These are phyloP conservation scores for Perkinsus marinus DNA, from an alignment of 169 alveolate genomes.

Conservation along the genomic window DNA sequence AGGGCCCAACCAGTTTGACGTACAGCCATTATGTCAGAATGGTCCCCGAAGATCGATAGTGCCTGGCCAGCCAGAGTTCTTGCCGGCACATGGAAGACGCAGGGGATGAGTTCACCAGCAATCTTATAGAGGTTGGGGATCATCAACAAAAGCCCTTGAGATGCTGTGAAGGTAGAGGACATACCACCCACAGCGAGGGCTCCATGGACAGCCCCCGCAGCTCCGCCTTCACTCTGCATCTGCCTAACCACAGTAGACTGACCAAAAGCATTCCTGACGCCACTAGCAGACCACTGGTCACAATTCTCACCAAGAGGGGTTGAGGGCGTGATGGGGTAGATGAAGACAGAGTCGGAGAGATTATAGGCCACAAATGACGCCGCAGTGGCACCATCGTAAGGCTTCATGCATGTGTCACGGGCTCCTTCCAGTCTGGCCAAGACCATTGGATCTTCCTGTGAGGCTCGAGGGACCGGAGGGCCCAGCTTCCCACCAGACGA, in stretches of 20 bases:
- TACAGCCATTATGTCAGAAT: conserved; percentile 41
- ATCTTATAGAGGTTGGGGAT: conserved; percentile 41
- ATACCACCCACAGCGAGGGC: conserved; percentile 34
- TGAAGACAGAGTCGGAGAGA: conserved; percentile 37
- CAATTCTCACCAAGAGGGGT: conserved; percentile 37
- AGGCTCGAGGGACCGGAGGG: background rate
- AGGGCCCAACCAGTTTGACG: conserved; percentile 42
- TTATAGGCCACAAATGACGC: conserved; percentile 43
- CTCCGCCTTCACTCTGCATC: conserved; percentile 47
- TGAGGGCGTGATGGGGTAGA: conserved; percentile 44
- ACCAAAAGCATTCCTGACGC: conserved; percentile 33
- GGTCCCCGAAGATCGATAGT: conserved; percentile 43
- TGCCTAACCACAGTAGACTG: conserved; percentile 34
- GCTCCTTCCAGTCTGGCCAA: background rate
- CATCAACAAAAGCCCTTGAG: conserved; percentile 39
- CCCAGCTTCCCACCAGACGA: background rate
- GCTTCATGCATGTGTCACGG: background rate
- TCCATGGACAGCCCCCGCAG: conserved; percentile 47
- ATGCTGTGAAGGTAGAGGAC: conserved; percentile 37
- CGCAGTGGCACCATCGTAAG: conserved; percentile 25
- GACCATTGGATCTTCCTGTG: background rate
- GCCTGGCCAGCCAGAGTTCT: conserved; percentile 43
- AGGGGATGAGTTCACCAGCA: conserved; percentile 44
- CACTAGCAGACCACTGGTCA: conserved; percentile 36
- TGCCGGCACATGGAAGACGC: conserved; percentile 43